phyloP scores from a whole-genome alignment of 345 rosid genomes.

The Anastatica hierochuntica region DNA sequence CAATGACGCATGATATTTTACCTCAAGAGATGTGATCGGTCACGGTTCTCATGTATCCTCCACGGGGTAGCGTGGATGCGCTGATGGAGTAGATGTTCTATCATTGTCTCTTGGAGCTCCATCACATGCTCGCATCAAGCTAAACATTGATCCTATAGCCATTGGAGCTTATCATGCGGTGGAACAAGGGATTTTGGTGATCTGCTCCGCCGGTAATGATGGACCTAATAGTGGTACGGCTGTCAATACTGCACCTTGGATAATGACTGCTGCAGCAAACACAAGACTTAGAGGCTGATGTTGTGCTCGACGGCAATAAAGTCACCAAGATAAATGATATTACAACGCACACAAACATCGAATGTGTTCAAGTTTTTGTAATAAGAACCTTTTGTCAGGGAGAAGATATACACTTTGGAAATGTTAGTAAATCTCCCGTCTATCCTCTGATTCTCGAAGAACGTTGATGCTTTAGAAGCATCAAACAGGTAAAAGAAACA shows the following conservation, averaged over 20 bases:
- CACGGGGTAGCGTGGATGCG: constrained; percentile 64
- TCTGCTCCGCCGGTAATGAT: constrained; percentile 76
- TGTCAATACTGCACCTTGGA: constrained; percentile 72
- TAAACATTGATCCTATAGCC: constrained; percentile 51
- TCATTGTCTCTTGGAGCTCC: constrained; percentile 69
- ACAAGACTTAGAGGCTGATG: constrained; percentile 61
- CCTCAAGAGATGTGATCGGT: constrained; percentile 60
- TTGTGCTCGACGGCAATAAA: constrained; percentile 51
- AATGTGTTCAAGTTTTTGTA: not conserved
- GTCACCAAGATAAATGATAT: constrained; percentile 30
- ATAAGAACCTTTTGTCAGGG: constrained; percentile 37
- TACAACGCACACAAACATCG: not conserved
- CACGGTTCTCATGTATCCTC: constrained; percentile 79
- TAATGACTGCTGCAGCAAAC: constrained; percentile 70
- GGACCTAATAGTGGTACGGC: constrained; percentile 48
- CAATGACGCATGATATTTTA: constrained; percentile 21
- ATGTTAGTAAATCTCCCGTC: constrained; percentile 37
- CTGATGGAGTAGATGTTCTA: constrained; percentile 59
- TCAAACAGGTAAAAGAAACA: constrained; percentile 39
- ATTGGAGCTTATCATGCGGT: constrained; percentile 76
- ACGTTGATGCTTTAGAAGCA: constrained; percentile 22
- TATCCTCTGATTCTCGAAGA: constrained; percentile 49
- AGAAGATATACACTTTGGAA: constrained; percentile 57
- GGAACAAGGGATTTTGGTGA: constrained; percentile 57
- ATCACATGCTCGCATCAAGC: constrained; percentile 17